Evolutionary conservation across 2,329 filamentous ascomycete species (phyloP), one percentile per base, ranked within the genome.

Genomic region (Xylaria sp.): DNA sequence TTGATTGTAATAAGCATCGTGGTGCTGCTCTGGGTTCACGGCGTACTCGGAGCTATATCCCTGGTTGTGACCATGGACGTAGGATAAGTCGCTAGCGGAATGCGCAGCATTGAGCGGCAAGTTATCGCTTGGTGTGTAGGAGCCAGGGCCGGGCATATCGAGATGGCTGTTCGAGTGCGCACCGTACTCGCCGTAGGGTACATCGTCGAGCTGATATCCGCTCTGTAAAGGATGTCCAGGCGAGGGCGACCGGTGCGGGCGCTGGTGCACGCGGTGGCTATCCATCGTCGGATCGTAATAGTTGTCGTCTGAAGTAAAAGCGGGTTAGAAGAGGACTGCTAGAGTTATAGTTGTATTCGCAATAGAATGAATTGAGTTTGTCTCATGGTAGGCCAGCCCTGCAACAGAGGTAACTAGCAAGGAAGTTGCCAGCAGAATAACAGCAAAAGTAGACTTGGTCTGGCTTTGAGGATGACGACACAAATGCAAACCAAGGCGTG

Each of bases 1-100:
- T 73, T 92, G 89, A 75, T 91, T 93, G 80, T 92, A 95, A 83
- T 97, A 97, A 64, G 89, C 88, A 80, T 97, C 93, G 78, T 96
- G 93, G 76, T 97, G 94, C 67, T 91, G 90, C 79, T 97, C 91
- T 10, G 95, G 94, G 76, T 94, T 90, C 69, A 97, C 82, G 3
- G 90, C 85, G 79, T 96, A 94, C 65, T 94, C 92, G 67, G 85
- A 84, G 70, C 85, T 85, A 51, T 86, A 83, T 72, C 88, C 86
- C 70, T 85, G 80, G 55, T 80, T 80, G 64, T 70, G 71, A 25
- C 68, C 68, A 46, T 81, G 80, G 65, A 84, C 84, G 68, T 87
- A 86, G 71, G 78, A 82, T 20, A 89, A 73, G 73, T 84, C 85
- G 62, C 86, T 85, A 9, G 86, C 78, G 3, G 87, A 89, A 77